A percentile compares a stretch with the other conserved stretches of the same genome.
Conservation (phyloP, 2,329 filamentous ascomycete genomes). For the Fusarium penzigii region DNA sequence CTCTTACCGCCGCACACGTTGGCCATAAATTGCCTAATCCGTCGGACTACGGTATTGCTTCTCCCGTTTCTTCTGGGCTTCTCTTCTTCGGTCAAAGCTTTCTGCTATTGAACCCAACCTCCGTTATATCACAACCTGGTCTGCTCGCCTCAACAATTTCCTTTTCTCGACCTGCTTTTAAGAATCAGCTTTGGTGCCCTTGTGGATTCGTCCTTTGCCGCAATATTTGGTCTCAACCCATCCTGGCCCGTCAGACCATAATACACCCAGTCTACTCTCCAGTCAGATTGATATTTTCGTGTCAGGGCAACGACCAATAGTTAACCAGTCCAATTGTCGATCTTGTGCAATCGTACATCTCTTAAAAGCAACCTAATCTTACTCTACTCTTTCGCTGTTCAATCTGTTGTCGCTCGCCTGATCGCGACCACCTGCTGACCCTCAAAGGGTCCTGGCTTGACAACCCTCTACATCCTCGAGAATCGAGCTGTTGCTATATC, state of each 20-base stretch:
- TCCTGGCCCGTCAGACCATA: constrained; percentile 31
- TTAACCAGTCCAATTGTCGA: constrained; percentile 21
- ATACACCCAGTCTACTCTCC: constrained; percentile 18
- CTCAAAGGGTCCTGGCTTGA: neutral
- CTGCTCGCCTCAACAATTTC: constrained; percentile 2
- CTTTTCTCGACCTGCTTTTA: constrained; percentile 10
- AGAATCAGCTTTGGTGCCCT: constrained; percentile 24
- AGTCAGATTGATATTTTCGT: constrained; percentile 24
- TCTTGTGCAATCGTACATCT: neutral
- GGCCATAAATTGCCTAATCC: constrained; percentile 1
- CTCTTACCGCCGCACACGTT: neutral
- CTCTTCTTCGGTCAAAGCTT: neutral
- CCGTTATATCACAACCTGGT: constrained; percentile 1
- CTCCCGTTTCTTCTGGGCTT: neutral
- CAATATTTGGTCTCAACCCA: constrained; percentile 25
- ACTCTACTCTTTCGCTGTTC: neutral
- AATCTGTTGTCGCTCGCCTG: neutral
- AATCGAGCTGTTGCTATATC: constrained; percentile 18
- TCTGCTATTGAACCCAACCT: constrained; percentile 5
- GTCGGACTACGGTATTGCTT: neutral
- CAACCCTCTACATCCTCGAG: neutral
- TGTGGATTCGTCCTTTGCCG: constrained; percentile 13
- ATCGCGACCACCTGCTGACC: neutral
- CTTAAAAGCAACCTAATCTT: neutral
- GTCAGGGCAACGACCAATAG: constrained; percentile 1